Base-by-base conservation (phyloP, 2,329 filamentous ascomycete genomes). In the Clonostachys chloroleuca region DNA sequence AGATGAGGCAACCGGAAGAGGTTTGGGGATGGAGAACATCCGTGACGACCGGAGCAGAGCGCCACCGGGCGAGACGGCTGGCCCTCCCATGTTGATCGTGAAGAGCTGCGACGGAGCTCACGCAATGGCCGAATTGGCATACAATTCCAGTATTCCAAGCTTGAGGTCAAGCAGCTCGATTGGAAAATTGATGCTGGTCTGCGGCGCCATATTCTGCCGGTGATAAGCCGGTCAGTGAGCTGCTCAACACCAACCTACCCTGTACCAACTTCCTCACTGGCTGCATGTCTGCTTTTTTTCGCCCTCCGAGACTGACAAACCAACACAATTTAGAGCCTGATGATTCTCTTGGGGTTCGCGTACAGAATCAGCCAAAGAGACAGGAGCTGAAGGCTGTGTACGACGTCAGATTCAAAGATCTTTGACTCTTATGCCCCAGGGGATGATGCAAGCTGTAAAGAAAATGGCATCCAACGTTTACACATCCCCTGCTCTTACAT, bases 41-140 rank as follows among this genome's bases (percentile, higher is more conserved):
- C 92, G 88, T 49, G 92, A 97, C 50, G 84, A 82, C 65, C 92
- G 86, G 61, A 97, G 79, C 56, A 97, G 78, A 57, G 79, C 76
- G 53, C 74, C 82, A 61, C 83, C 83, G 48, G 83, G 82, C 54
- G 82, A 83, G 59, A 83, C 56, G 48, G 59, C 57, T 45, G 56
- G 59, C 49, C 45, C 54, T 53, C 54, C 55, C 66, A 69, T 69
- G 37, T 48, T 59, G 54, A 57, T 40, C 54, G 52, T 53, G 51
- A 47, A 24, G 39, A 40, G 12, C 37, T 16, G 6, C 10, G 30
- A 5, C 16, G 7, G n/a, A 20, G 36, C 36, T 39, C 36, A 18
- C 14, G 14, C 17, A 18, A 39, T n/a, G 36, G 14, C 17, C n/a
- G 40, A 47, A 47, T 51, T 49, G 47, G 47, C 54, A 43, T 46